Conservation (phyloP, 768 basidiomycete genomes). For the Mycena vulgaris region DNA sequence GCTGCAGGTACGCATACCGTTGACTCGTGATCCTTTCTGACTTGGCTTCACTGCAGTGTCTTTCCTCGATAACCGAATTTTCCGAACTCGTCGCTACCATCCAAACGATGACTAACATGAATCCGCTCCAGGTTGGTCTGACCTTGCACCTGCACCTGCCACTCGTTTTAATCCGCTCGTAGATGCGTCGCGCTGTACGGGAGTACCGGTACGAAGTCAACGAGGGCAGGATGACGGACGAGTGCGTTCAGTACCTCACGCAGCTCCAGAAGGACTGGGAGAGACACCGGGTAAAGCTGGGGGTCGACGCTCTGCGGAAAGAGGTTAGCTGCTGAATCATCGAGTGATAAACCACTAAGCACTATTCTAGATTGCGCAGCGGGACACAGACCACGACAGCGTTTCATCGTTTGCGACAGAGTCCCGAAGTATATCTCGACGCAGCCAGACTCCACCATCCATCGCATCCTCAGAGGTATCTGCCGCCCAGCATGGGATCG, state of each 20-base stretch:
- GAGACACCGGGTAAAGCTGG: constrained; percentile 87
- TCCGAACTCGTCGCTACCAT: constrained; percentile 91
- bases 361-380: constrained; percentile 83
- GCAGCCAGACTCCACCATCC: constrained; percentile 51
- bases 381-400: constrained; percentile 77
- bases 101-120: constrained; percentile 88
- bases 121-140: constrained; percentile 85
- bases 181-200: constrained; percentile 95
- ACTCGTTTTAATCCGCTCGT: constrained; percentile 6
- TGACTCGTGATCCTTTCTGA: background rate
- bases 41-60: constrained; percentile 63
- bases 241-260: constrained; percentile 93
- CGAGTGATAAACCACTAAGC: too few species aligned
- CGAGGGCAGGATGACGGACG: constrained; percentile 94
- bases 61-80: constrained; percentile 92
- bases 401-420: constrained; percentile 66
- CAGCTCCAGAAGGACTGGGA: constrained; percentile 99
- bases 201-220: constrained; percentile 96
- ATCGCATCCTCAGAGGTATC: constrained; percentile 54
- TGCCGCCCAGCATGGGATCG: constrained; percentile 72
- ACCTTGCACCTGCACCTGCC: background rate
- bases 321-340: constrained; percentile 69
- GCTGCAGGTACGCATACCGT: constrained; percentile 74
- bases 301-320: constrained; percentile 87
- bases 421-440: constrained; percentile 44